Evolutionary conservation across 345 rosid genomes (phyloP).

Genomic region (Microcos paniculata): DNA sequence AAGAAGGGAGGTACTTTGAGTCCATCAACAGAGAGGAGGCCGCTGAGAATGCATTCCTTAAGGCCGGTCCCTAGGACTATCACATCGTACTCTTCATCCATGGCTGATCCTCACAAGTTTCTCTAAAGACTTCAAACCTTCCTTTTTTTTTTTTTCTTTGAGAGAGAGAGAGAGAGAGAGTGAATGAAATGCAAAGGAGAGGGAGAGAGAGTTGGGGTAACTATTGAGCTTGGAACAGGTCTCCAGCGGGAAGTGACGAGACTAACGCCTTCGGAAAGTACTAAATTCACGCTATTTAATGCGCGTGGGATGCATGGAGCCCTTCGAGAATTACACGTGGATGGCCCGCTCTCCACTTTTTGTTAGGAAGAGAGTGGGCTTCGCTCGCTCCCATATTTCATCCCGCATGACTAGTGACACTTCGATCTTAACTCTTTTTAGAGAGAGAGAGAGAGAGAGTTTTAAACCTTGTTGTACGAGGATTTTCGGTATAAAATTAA

Average conservation of each 20-base stretch:
- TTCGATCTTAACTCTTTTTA: background rate
- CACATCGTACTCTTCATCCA: conserved; percentile 97
- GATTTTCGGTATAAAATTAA: no score
- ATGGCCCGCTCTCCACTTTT: background rate
- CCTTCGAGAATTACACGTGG: background rate
- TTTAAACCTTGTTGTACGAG: background rate
- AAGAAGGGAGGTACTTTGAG: conserved; percentile 55
- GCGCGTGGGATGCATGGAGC: conserved; percentile 21
- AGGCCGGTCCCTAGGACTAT: conserved; percentile 95
- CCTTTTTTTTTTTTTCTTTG: background rate
- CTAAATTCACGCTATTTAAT: conserved; percentile 6
- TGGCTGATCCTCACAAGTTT: conserved; percentile 2
- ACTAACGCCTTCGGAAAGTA: conserved; percentile 12
- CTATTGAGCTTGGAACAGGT: conserved; percentile 29
- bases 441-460: background rate
- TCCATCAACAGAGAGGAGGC: conserved; percentile 90
- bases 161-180: background rate
- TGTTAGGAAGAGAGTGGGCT: background rate
- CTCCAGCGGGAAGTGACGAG: conserved; percentile 36
- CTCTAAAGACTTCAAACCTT: background rate
- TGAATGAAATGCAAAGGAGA: background rate
- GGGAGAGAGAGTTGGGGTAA: background rate
- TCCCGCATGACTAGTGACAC: background rate
- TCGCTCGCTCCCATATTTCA: background rate
- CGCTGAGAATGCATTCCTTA: conserved; percentile 95